A percentile compares a stretch with the other conserved stretches of the same genome.
Conservation (phyloP, 106 monocot species). For the Dendrobium nobile region DNA sequence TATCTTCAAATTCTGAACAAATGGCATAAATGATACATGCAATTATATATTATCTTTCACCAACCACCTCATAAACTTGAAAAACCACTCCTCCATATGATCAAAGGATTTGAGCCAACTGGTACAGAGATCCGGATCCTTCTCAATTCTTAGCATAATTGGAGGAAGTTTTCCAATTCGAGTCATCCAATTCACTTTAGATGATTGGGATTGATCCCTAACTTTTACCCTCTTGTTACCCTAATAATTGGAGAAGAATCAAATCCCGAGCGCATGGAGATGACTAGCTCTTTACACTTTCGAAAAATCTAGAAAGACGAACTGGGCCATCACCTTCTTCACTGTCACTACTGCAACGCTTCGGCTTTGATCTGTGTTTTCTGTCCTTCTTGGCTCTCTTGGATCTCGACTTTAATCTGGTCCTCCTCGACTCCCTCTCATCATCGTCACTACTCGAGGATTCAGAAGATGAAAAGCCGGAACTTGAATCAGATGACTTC, state of each 20-base stretch:
- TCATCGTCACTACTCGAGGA: conserved; percentile 43
- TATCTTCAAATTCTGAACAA: neutral
- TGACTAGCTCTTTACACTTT: conserved; percentile 38
- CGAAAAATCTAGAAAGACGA: conserved; percentile 66
- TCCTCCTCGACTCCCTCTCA: conserved; percentile 46
- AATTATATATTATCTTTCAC: neutral
- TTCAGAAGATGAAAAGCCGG: conserved; percentile 54
- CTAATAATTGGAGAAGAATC: too few species aligned
- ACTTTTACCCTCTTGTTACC: neutral
- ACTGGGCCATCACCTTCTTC: conserved; percentile 47
- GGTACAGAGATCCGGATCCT: too few species aligned
- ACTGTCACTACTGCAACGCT: conserved; percentile 25
- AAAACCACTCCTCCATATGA: neutral
- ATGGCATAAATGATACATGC: neutral
- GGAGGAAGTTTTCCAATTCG: too few species aligned
- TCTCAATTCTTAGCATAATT: too few species aligned
- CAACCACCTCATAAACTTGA: neutral
- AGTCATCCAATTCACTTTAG: too few species aligned
- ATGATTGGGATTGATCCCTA: neutral
- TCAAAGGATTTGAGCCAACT: too few species aligned
- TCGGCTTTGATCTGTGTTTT: conserved; percentile 48
- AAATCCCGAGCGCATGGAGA: neutral
- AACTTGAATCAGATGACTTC: conserved; percentile 51
- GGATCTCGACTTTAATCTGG: conserved; percentile 46
- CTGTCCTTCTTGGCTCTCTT: conserved; percentile 60